Conservation (phyloP, 179 eudicot genomes). For the Drosera spatulata region DNA sequence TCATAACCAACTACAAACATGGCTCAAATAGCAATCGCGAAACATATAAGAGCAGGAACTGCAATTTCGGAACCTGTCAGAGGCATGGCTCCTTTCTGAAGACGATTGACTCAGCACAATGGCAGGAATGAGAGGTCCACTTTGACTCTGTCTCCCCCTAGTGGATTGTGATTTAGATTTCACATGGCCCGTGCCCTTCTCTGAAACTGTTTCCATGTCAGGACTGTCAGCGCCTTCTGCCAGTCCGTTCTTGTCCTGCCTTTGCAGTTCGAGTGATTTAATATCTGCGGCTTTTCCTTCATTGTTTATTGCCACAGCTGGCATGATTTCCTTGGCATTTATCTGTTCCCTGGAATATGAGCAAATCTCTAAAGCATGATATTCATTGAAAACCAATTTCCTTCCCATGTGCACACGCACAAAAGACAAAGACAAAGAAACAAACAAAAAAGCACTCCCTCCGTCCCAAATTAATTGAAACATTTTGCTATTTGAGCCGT, state of each 20-base stretch:
- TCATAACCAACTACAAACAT: no score
- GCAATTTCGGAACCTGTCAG: slow-evolving; percentile 45
- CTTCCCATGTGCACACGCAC: neutral
- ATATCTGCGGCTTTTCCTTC: slow-evolving; percentile 31
- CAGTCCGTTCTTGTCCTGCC: slow-evolving; percentile 27
- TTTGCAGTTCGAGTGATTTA: slow-evolving; percentile 24
- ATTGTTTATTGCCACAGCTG: slow-evolving; percentile 20
- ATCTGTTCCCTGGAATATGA: slow-evolving; percentile 39
- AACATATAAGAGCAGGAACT: neutral
- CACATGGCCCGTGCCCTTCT: slow-evolving; percentile 25
- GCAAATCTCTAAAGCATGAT: slow-evolving; percentile 3
- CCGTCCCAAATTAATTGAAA: no score
- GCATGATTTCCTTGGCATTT: slow-evolving; percentile 19
- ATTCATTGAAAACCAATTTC: neutral
- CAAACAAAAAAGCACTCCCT: neutral
- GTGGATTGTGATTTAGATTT: slow-evolving; percentile 29
- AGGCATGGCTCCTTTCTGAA: slow-evolving; percentile 46
- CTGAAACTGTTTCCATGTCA: slow-evolving; percentile 37
- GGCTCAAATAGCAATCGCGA: neutral
- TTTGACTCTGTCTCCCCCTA: slow-evolving; percentile 59
- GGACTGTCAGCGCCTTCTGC: slow-evolving; percentile 32
- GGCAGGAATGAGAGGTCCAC: slow-evolving; percentile 86
- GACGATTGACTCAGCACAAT: slow-evolving; percentile 48
- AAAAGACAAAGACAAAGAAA: neutral
- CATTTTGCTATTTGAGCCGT: no score